Evolutionary conservation across 495 filamentous ascomycete species (phyloP), one percentile per base, ranked within the genome.

Genomic region (Neohortaea acidophila): DNA sequence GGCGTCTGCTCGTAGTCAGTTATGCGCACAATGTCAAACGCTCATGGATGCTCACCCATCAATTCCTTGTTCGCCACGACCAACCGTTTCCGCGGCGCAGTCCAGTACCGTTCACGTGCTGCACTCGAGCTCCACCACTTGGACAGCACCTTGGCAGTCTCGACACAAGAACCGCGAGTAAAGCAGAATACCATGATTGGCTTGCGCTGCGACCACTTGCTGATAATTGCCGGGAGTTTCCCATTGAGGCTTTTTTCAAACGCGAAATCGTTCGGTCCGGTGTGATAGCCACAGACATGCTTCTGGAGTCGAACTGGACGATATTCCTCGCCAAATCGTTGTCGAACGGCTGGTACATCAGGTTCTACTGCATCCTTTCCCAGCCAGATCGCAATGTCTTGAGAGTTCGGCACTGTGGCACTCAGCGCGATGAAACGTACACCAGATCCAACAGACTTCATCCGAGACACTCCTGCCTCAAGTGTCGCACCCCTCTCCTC

Each of bases 171-270:
- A 40, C 78, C 80, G 25, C 85, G 63, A 0, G 85, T 93, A 52
- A 77, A 81, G 52, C 89, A 94, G 54, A 97, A 97, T 3, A 97
- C 61, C 67, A 97, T 81, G 15, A 89, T 84, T 0, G 89, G 86
- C 51, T 94, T 94, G 44, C 65, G 65, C 13, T 73, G 65, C 0
- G 81, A 77, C 58, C 91, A 80, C 36, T 72, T 81, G 2, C 67
- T 57, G 23, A 97, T 79, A n/a, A 94, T 50, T 6, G 71, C 67
- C 1, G 76, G 70, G 17, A 97, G 66, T 70, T 84, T 87, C 8
- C 67, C 61, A 41, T 81, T 75, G 10, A 87, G 75, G 22, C 70
- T 55, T 41, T 77, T 87, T 44, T 94, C 89, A 51, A 97, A 91
- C 1, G 68, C 69, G 56, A 85, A 96, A 27, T 94, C 83, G 56